Evolutionary conservation across 2,329 filamentous ascomycete genomes (phyloP).

Genomic region (Proliferodiscus dingleyae): DNA sequence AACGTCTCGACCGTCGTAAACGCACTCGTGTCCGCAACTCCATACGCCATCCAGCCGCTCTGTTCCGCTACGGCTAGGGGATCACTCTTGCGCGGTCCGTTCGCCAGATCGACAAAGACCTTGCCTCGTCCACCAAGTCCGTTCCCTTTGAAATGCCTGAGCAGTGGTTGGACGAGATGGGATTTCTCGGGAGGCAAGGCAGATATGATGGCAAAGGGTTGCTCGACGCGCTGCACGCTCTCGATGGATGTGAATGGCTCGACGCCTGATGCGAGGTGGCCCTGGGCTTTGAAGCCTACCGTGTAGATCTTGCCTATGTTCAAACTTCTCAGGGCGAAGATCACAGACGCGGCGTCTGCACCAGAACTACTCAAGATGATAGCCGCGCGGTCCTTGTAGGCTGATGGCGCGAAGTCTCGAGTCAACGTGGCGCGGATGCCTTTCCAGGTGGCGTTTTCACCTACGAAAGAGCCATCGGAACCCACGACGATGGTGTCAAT

Average conservation of each 20-base stretch:
- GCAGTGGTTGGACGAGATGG: conserved; percentile 69
- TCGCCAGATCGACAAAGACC: conserved; percentile 77
- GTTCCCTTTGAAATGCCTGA: conserved; percentile 57
- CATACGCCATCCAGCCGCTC: conserved; percentile 75
- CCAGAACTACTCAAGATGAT: conserved; percentile 69
- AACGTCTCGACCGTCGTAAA: conserved; percentile 82
- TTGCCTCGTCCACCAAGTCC: conserved; percentile 43
- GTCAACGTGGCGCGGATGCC: conserved; percentile 78
- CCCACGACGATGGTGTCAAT: conserved; percentile 75
- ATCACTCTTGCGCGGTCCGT: conserved; percentile 58
- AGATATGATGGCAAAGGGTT: conserved; percentile 77
- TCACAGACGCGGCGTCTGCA: conserved; percentile 70
- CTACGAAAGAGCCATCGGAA: conserved; percentile 53
- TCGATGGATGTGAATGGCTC: conserved; percentile 65
- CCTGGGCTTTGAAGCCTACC: conserved; percentile 69
- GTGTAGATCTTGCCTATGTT: conserved; percentile 77
- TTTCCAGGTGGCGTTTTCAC: conserved; percentile 82
- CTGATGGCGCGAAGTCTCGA: conserved; percentile 75
- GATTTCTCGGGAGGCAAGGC: conserved; percentile 75
- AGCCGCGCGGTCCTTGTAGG: conserved; percentile 70
- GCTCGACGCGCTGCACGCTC: conserved; percentile 72
- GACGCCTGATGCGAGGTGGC: conserved; percentile 58
- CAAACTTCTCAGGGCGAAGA: conserved; percentile 74
- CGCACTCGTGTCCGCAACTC: conserved; percentile 72
- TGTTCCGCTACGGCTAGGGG: conserved; percentile 65